Evolutionary conservation across 192 early-diverging fungal species (phyloP).

Genomic region (Lobosporangium transversale): DNA sequence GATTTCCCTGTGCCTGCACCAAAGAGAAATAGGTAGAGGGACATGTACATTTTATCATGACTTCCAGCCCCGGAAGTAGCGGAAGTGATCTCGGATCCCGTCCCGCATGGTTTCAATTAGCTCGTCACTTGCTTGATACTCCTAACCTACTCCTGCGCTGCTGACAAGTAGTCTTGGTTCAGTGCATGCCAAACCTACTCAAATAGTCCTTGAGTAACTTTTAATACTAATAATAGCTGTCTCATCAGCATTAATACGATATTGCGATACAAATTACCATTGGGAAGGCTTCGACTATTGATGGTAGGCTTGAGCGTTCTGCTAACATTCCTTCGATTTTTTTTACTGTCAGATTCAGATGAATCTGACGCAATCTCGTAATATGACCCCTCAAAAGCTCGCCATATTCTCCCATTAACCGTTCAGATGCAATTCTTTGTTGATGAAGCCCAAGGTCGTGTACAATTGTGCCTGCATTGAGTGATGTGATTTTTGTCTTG

Average conservation of each 20-base stretch:
- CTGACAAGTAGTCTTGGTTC: neutral
- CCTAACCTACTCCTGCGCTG: neutral
- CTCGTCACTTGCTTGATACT: neutral
- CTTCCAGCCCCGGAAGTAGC: neutral
- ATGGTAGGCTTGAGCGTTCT: no score
- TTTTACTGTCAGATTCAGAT: conserved; percentile 1
- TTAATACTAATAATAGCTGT: no score
- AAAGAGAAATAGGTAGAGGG: conserved; percentile 2
- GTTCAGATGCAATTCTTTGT: neutral
- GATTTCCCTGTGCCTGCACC: neutral
- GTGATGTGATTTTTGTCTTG: neutral
- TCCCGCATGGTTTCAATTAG: neutral
- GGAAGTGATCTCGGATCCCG: neutral
- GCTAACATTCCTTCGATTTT: no score
- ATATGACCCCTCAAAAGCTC: neutral
- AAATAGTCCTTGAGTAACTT: no score
- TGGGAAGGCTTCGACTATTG: no score
- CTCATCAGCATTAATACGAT: no score
- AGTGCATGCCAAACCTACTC: neutral
- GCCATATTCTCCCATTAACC: neutral
- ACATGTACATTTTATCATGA: neutral
- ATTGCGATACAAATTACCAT: no score
- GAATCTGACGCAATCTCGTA: neutral
- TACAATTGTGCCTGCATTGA: neutral
- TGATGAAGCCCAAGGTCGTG: neutral